Percentiles rank a stretch among this genome's conserved stretches.
Conservation (phyloP, 2,329 filamentous ascomycete genomes). For the Spiromastix sp. region DNA sequence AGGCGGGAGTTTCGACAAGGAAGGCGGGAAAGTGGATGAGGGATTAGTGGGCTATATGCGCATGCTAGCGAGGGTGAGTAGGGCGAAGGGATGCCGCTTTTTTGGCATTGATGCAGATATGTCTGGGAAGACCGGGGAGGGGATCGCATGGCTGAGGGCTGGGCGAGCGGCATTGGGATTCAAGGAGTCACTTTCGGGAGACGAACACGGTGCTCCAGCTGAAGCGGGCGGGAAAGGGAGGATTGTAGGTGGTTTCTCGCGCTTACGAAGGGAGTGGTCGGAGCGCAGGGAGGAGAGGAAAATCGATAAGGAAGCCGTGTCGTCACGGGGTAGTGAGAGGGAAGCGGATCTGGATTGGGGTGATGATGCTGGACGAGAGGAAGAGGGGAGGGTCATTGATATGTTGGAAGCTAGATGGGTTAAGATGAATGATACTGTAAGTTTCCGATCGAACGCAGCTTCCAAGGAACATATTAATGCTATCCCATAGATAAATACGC, state of each 20-base stretch:
- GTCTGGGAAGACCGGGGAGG: slow-evolving; percentile 69
- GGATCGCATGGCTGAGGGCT: slow-evolving; percentile 75
- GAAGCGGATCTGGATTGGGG: slow-evolving; percentile 39
- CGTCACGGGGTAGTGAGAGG: slow-evolving; percentile 18
- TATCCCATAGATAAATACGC: slow-evolving; percentile 59
- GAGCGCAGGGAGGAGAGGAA: slow-evolving; percentile 71
- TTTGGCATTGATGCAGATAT: slow-evolving; percentile 83
- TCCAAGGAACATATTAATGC: too few relatives aligned
- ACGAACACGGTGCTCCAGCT: slow-evolving; percentile 33
- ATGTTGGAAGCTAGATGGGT: slow-evolving; percentile 84
- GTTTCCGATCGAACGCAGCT: slow-evolving; percentile 18
- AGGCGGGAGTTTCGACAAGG: slow-evolving; percentile 16
- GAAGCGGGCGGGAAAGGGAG: slow-evolving; percentile 18
- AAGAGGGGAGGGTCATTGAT: slow-evolving; percentile 76
- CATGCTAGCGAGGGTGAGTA: slow-evolving; percentile 62
- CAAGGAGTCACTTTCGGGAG: slow-evolving; percentile 24
- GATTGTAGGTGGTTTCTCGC: slow-evolving; percentile 27
- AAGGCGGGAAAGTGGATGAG: slow-evolving; percentile 48
- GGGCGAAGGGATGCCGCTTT: slow-evolving; percentile 81
- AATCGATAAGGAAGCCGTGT: slow-evolving; percentile 55
- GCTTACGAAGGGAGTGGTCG: slow-evolving; percentile 61
- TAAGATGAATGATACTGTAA: slow-evolving; percentile 84
- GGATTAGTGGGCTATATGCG: slow-evolving; percentile 63
- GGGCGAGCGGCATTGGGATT: slow-evolving; percentile 67
- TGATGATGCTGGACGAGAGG: slow-evolving; percentile 69